Evolutionary conservation across 2,329 filamentous ascomycete genomes (phyloP).

Genomic region (Fusarium sp.): DNA sequence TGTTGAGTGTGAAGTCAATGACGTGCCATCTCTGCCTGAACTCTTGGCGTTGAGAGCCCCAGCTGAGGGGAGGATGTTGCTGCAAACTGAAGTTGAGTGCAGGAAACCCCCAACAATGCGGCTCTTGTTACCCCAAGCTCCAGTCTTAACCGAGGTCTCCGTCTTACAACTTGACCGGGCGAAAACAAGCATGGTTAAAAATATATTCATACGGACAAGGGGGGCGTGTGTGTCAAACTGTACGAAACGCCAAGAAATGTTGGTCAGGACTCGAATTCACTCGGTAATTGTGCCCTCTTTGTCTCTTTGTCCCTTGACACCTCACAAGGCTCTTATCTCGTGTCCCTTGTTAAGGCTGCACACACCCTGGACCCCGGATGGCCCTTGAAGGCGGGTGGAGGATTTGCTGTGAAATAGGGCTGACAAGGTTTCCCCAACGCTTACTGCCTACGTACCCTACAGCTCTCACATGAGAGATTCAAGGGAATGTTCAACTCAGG

Average conservation of each 20-base stretch:
- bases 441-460: background rate
- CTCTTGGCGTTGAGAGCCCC: background rate
- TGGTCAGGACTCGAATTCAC: background rate
- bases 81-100: background rate
- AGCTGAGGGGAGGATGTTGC: background rate
- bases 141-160: background rate
- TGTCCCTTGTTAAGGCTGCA: background rate
- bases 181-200: background rate
- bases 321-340: background rate
- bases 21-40: background rate
- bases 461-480: background rate
- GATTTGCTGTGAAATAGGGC: background rate
- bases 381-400: background rate
- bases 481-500: constrained; percentile 1
- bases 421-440: background rate
- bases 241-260: background rate
- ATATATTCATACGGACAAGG: background rate
- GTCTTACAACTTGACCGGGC: background rate
- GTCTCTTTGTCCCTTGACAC: background rate
- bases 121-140: background rate
- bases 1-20: background rate
- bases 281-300: background rate
- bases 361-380: background rate
- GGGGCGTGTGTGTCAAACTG: background rate
- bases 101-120: background rate